phyloP scores from a whole-genome alignment of 2,329 filamentous ascomycete species.

The Nothomitra cinnamomea region DNA sequence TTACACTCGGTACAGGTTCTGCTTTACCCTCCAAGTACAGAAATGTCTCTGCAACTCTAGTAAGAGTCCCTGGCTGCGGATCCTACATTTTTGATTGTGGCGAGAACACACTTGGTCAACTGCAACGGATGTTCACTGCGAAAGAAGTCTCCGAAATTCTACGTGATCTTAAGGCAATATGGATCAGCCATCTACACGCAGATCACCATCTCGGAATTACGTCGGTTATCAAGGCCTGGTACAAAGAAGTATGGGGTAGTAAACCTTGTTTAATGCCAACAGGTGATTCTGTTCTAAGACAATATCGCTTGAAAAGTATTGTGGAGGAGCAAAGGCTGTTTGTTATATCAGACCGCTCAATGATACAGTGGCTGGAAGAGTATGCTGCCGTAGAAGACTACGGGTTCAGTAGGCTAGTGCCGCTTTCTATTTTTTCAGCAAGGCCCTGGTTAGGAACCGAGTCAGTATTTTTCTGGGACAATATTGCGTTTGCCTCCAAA shows the following conservation, averaged over 20 bases:
- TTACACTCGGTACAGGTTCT: conserved; percentile 81
- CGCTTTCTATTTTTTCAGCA: conserved; percentile 23
- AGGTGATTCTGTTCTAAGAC: conserved; percentile 1
- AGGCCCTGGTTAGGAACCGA: conserved; percentile 10
- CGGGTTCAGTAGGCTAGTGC: conserved; percentile 42
- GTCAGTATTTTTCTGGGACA: conserved; percentile 12
- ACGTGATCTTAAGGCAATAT: conserved; percentile 63
- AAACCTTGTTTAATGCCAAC: neutral
- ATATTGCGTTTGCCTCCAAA: conserved; percentile 6
- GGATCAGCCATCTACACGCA: conserved; percentile 90
- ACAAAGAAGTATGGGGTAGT: conserved; percentile 32
- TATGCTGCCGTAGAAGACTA: conserved; percentile 64
- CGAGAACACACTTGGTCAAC: conserved; percentile 79
- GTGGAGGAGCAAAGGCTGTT: conserved; percentile 28
- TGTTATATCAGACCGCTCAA: conserved; percentile 51
- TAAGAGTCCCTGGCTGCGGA: conserved; percentile 72
- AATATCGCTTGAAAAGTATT: conserved; percentile 12
- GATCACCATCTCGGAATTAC: conserved; percentile 84
- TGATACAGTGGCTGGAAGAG: conserved; percentile 63
- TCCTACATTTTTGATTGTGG: conserved; percentile 83
- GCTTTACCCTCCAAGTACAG: conserved; percentile 82
- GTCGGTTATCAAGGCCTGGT: conserved; percentile 72
- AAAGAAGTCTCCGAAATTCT: conserved; percentile 53
- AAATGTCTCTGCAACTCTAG: conserved; percentile 78
- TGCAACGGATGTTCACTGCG: conserved; percentile 54